These are phyloP conservation scores for Marsdenia floribunda DNA, from an alignment of 257 asterid genomes.

Conservation along the genomic window DNA sequence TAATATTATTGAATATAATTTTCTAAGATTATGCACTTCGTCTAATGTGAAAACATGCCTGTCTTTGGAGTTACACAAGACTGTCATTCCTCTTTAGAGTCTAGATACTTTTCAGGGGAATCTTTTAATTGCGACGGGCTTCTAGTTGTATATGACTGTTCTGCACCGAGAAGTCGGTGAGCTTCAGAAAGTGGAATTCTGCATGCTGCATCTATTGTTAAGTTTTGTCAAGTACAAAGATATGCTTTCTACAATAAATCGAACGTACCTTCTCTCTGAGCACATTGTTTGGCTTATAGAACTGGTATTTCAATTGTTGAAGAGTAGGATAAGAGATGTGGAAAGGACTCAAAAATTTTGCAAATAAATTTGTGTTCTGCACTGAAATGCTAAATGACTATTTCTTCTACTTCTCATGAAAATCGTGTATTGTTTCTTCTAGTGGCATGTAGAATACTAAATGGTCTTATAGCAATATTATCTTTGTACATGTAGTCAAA, in stretches of 20 bases:
- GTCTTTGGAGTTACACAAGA: not conserved
- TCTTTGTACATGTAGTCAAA: constrained; percentile 41
- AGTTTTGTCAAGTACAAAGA: not conserved
- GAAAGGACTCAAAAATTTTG: not conserved
- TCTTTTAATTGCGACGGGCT: not conserved
- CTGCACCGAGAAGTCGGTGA: not conserved
- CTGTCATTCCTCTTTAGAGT: not conserved
- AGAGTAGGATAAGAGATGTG: not conserved
- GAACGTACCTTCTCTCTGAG: not conserved
- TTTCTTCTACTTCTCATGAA: not conserved
- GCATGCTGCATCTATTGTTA: not conserved
- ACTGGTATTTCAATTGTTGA: not conserved
- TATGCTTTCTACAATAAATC: not conserved
- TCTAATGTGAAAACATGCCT: not conserved
- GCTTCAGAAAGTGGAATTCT: not conserved
- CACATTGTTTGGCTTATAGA: not conserved
- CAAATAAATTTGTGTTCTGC: not conserved
- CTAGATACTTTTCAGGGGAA: not conserved
- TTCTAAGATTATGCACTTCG: not conserved
- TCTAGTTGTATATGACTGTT: not conserved
- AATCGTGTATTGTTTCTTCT: not conserved
- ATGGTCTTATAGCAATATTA: constrained; percentile 8
- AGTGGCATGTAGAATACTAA: not conserved
- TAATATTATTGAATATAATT: not conserved
- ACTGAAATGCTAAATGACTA: not conserved